Conservation (phyloP, 345 rosid genomes). For the Arabis hirsuta region DNA sequence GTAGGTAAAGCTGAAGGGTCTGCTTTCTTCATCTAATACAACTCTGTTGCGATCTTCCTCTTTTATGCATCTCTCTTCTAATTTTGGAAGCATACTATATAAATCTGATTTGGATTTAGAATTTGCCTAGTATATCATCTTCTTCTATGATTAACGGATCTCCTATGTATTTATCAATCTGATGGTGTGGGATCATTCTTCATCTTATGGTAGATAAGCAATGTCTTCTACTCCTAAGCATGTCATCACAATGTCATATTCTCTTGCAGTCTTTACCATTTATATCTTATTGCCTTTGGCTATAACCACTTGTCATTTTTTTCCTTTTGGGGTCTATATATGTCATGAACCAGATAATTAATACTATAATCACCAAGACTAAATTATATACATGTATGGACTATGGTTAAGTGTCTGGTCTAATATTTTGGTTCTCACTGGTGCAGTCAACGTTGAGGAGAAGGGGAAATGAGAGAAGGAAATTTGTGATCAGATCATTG, state of each 20-base stretch:
- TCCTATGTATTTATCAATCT: background rate
- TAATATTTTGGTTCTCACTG: conserved; percentile 5
- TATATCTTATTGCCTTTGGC: conserved; percentile 8
- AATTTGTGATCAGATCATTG: conserved; percentile 54
- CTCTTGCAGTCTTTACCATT: background rate
- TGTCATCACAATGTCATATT: background rate
- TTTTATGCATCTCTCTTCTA: background rate
- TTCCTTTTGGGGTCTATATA: background rate
- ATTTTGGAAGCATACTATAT: background rate
- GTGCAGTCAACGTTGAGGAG: conserved; percentile 67
- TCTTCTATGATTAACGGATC: background rate
- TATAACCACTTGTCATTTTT: background rate
- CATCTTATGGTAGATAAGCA: conserved; percentile 12
- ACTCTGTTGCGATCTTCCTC: background rate
- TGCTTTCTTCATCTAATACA: too few relatives aligned
- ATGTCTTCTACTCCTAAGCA: background rate
- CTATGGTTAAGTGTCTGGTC: background rate
- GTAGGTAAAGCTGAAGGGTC: too few relatives aligned
- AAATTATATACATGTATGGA: background rate
- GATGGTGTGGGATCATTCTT: conserved; percentile 5
- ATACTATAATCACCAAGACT: conserved; percentile 13
- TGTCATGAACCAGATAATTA: background rate
- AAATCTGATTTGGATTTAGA: background rate
- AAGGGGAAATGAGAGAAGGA: conserved; percentile 35
- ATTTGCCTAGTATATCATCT: background rate